Base-by-base conservation (phyloP, 805 yeast genomes). In the Kluyveromyces lactis region DNA sequence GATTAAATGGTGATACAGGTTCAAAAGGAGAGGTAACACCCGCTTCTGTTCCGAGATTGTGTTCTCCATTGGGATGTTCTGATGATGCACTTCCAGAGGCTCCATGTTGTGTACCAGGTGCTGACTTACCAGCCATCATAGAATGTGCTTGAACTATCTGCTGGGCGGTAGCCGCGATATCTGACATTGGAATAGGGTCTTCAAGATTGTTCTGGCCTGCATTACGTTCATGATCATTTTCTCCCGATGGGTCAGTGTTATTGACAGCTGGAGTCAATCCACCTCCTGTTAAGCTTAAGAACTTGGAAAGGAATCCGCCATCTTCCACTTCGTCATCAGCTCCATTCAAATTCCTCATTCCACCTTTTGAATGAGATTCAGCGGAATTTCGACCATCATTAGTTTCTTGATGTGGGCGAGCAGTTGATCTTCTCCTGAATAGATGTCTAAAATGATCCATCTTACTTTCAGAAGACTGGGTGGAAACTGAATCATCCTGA, bases 91-190 rank as follows among this genome's bases (percentile, higher is more conserved):
- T 13, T 19, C 5, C 18, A 11, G 26, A 4, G 16, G 10, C 24
- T 19, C 15, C 35, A 6, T 10, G 12, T 16, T 2, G 9, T 19
- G 33, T 3, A 12, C 15, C 12, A 13, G 26, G 26, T 18, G 6
- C 9, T 21, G 15, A 11, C 13, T 19, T 24, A 18, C 30, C 19
- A 5, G 19, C 7, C 62, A 31, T 31, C 4, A 39, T 35, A 11
- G 67, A 64, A 53, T 77, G 82, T 5, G 69, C 66, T 18, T 67
- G 62, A 5, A 79, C 71, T 42, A 79, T 63, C 23, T 70, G 69
- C 38, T 67, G 66, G 1, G 85, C 86, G 45, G 78, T 80, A 27
- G 67, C 63, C 19, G 67, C 67, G 33, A 76, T 45, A 18, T 60
- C 63, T 13, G 60, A 61, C 65, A 73, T 50, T 42, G 73, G 77